Conservation (phyloP, 495 filamentous ascomycete species). For the Neurospora sp. region DNA sequence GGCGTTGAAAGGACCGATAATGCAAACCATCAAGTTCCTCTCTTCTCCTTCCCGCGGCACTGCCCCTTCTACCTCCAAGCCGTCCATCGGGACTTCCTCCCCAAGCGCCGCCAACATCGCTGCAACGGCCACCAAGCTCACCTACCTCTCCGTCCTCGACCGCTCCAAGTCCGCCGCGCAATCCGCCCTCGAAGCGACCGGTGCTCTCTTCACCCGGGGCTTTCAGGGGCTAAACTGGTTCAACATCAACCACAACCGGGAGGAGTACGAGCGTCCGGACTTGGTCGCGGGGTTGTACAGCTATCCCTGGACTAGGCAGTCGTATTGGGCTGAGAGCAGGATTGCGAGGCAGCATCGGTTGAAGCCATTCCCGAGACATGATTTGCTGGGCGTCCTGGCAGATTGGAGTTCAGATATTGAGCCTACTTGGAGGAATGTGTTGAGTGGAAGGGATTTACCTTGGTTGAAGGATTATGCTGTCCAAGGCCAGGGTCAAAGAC, state of each 20-base stretch:
- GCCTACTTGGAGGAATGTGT: slow-evolving; percentile 41
- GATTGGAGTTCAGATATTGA: slow-evolving; percentile 31
- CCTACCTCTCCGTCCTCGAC: slow-evolving; percentile 31
- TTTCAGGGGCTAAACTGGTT: slow-evolving; percentile 29
- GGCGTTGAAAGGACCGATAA: slow-evolving; percentile 50
- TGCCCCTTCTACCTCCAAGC: not conserved
- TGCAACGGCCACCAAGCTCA: slow-evolving; percentile 23
- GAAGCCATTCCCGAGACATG: slow-evolving; percentile 36
- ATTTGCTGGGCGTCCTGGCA: slow-evolving; percentile 35
- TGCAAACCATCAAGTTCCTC: slow-evolving; percentile 42
- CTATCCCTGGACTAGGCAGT: slow-evolving; percentile 43
- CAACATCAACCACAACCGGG: slow-evolving; percentile 23
- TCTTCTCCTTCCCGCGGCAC: not conserved
- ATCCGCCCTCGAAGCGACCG: slow-evolving; percentile 28
- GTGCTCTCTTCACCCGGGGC: slow-evolving; percentile 28
- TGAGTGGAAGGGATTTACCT: slow-evolving; percentile 31
- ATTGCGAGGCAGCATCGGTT: slow-evolving; percentile 36
- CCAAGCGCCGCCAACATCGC: slow-evolving; percentile 8
- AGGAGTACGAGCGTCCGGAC: slow-evolving; percentile 30
- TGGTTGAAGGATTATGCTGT: slow-evolving; percentile 43
- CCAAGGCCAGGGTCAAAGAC: slow-evolving; percentile 1
- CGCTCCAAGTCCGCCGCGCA: slow-evolving; percentile 33
- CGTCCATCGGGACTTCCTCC: not conserved
- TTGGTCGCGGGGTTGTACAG: slow-evolving; percentile 32
- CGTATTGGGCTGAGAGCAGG: slow-evolving; percentile 40